Conservation (phyloP, 768 basidiomycete genomes). For the Tricholoma hemisulphureum region DNA sequence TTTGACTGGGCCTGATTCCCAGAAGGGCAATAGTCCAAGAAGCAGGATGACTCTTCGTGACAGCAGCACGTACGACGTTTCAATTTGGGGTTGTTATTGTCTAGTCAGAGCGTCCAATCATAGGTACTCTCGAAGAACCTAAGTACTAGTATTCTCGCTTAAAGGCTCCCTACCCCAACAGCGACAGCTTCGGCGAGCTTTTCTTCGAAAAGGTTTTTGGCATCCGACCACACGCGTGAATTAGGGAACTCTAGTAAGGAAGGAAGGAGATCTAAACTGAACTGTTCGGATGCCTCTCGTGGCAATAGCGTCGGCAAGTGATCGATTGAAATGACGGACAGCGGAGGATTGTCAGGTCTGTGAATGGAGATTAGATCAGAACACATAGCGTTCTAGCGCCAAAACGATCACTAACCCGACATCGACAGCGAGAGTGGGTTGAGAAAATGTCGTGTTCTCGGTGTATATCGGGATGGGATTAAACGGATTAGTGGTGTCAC, state of each 20-base stretch:
- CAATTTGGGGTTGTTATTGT: too few species aligned
- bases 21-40: too few species aligned
- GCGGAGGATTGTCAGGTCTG: slow-evolving; percentile 61
- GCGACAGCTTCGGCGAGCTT: slow-evolving; percentile 46
- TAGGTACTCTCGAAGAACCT: too few species aligned
- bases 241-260: slow-evolving; percentile 79
- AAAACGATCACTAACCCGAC: slow-evolving; percentile 57
- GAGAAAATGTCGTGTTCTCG: slow-evolving; percentile 90
- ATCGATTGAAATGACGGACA: slow-evolving; percentile 93
- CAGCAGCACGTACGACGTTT: too few species aligned
- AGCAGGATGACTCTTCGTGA: too few species aligned
- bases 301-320: slow-evolving; percentile 95
- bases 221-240: slow-evolving; percentile 84
- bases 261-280: slow-evolving; percentile 83
- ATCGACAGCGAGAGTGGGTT: slow-evolving; percentile 86
- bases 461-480: slow-evolving; percentile 96
- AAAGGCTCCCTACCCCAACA: too few species aligned
- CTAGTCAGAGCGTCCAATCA: too few species aligned
- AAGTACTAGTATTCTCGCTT: too few species aligned
- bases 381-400: background rate
- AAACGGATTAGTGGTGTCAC: slow-evolving; percentile 98
- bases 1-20: too few species aligned
- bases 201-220: slow-evolving; percentile 77
- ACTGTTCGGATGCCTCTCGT: slow-evolving; percentile 95
- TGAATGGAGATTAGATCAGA: background rate